Base-by-base conservation (phyloP, 305 asterid genomes). In the Fraxinus velutina region DNA sequence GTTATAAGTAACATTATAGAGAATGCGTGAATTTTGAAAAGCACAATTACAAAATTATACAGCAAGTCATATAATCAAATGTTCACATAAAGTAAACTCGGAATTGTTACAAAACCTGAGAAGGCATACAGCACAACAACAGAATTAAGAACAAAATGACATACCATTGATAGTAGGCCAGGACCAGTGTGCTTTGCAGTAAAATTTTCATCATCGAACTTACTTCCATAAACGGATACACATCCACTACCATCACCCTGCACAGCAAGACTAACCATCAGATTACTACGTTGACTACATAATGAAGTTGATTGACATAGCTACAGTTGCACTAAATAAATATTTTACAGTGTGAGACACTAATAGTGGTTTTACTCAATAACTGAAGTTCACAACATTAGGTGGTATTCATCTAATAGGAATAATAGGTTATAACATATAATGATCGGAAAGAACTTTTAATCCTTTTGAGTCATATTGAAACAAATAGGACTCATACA, bases 241-340 rank as follows among this genome's bases (percentile, higher is more conserved):
- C 97, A 95, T 44, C 99, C 99, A 81, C 93, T 95, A 34, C 99
- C 99, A 91, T 95, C 99, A 81, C 98, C 98, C 98, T 95, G 92
- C 82, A 88, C 80, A 83, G 80, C 30, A 83, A 86, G 78, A 55
- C 15, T 21, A 27, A 29, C 44, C 32, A 68, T 78, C 75, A 82
- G 81, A 82, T 39, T 44, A 64, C 80, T 80, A 19, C 12, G 74
- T 42, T 6, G 29, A 74, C 80, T 6, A 72, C 37, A 30, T 47
- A 50, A 32, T n/a, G 60, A 32, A 80, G 42, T 39, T 22, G 72
- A 78, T 50, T 17, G 32, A 10, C 27, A 60, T 76, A 71, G 36
- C 70, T 21, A 33, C 44, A 71, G 44, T 71, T 71, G 47, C 75
- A 32, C 32, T 77, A 12, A 50, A 21, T 73, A 27, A 78, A 30